Base-by-base conservation (phyloP, 345 rosid genomes). In the Angophora floribunda region DNA sequence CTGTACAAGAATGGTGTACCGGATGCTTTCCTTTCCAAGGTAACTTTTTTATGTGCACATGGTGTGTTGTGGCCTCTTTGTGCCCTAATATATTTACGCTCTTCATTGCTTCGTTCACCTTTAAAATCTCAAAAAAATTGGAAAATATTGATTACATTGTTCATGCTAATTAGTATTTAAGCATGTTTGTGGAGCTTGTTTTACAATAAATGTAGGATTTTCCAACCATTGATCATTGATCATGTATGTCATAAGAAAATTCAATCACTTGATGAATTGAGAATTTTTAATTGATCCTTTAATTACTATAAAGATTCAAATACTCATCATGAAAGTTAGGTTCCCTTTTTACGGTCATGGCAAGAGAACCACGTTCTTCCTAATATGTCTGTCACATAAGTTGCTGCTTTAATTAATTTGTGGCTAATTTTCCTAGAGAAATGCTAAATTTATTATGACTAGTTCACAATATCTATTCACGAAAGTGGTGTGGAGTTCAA, bases 21-120 rank as follows among this genome's bases (percentile, higher is more conserved):
- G 1, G 88, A 95, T 88, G 30, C 89, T 87, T 93, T 97, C 87
- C 94, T 96, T 79, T 90, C 93, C 51, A 93, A 91, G 95, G 99
- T 96, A 70, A 52, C n/a, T 21, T 80, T 45, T 59, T 52, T 52
- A 84, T 24, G 51, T 41, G 9, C 30, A 80, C 16, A 79, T 17
- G 0, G 7, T 79, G 67, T 59, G 67, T 26, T 5, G 30, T 26
- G 1, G 30, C 14, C 67, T 59, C 85, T 63, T 63, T 63, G 13
- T 63, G 36, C 17, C 32, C 70, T 63, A n/a, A 63, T n/a, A 28
- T 63, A 63, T 63, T 28, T 13, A 63, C 28, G 70, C 36, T 63
- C 32, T 13, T 63, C 17, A 13, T 63, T 13, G 32, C 28, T 63
- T 63, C 36, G 16, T n/a, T n/a, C 36, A 3, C 3, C 36, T 63